These are phyloP conservation scores for Cladosporium halotolerans DNA, from an alignment of 2,329 filamentous ascomycete species.

Conservation along the genomic window DNA sequence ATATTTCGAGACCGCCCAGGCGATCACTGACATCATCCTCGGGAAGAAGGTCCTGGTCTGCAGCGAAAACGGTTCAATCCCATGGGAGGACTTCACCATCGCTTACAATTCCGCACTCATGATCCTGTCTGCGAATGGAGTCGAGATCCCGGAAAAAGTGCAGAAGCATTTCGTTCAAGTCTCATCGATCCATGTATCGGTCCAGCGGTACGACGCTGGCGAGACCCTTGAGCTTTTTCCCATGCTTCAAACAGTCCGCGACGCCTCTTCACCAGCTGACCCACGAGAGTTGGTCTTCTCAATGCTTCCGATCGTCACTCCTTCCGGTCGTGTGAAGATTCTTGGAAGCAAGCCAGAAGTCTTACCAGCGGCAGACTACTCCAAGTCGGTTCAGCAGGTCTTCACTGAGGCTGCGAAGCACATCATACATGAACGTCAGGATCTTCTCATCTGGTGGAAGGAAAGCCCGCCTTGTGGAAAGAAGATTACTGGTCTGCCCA, in stretches of 20 bases:
- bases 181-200: constrained; percentile 1
- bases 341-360: not conserved
- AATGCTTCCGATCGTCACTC: constrained; percentile 8
- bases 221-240: not conserved
- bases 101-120: not conserved
- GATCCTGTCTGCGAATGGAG: not conserved
- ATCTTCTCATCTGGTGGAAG: constrained; percentile 9
- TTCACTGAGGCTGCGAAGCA: constrained; percentile 10
- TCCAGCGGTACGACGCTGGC: not conserved
- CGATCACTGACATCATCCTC: constrained; percentile 7
- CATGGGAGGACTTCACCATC: constrained; percentile 1
- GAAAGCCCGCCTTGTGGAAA: not conserved
- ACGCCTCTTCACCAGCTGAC: not conserved
- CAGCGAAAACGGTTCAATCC: not conserved
- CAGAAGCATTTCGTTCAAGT: not conserved
- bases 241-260: not conserved
- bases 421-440: constrained; percentile 11
- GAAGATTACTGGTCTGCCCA: not conserved
- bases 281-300: constrained; percentile 8
- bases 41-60: constrained; percentile 4
- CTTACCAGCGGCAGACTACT: constrained; percentile 4
- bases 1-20: constrained; percentile 4
- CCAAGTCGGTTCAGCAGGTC: constrained; percentile 3
- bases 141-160: not conserved
- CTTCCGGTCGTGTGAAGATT: not conserved